Percentiles rank a stretch among this genome's conserved stretches.
phyloP scores from a whole-genome alignment of 169 alveolate species.

The Plasmodium coatneyi region DNA sequence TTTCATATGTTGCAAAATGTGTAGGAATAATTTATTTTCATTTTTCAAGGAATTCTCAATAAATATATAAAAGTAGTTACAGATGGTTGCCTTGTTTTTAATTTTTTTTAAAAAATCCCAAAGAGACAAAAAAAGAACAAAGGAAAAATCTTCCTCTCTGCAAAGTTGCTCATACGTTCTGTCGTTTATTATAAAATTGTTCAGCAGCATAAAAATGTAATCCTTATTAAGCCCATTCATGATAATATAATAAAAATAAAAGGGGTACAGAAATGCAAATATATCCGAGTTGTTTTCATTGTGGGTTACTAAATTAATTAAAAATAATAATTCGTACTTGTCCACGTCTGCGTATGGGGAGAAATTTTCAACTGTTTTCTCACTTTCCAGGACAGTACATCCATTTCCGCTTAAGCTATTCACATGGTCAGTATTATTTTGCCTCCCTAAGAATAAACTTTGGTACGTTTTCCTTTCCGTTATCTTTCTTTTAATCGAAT shows the following conservation, averaged over 20 bases:
- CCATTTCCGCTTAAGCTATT: not conserved
- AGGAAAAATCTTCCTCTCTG: conserved; percentile 13
- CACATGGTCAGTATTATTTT: not conserved
- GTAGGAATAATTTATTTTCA: conserved; percentile 51
- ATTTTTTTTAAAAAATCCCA: conserved; percentile 49
- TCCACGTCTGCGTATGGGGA: conserved; percentile 20
- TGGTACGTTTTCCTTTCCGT: conserved; percentile 47
- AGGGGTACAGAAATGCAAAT: conserved; percentile 33
- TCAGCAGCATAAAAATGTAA: conserved; percentile 61
- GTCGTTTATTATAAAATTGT: conserved; percentile 54
- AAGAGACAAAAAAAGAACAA: conserved; percentile 45
- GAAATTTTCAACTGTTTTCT: not conserved
- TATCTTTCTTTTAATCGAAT: conserved; percentile 34
- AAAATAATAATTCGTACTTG: conserved; percentile 63
- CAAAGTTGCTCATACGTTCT: conserved; percentile 29
- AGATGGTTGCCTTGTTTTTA: conserved; percentile 25
- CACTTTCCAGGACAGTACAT: not conserved
- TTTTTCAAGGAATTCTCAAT: conserved; percentile 69
- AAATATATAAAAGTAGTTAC: conserved; percentile 69
- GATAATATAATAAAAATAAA: conserved; percentile 40
- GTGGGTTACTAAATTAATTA: conserved; percentile 74
- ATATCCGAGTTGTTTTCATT: conserved; percentile 37
- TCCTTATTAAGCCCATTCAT: conserved; percentile 11
- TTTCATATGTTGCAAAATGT: conserved; percentile 25
- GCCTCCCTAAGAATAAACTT: conserved; percentile 25